Base-by-base conservation (phyloP, 2,329 filamentous ascomycete genomes). In the Colletotrichum tabaci region DNA sequence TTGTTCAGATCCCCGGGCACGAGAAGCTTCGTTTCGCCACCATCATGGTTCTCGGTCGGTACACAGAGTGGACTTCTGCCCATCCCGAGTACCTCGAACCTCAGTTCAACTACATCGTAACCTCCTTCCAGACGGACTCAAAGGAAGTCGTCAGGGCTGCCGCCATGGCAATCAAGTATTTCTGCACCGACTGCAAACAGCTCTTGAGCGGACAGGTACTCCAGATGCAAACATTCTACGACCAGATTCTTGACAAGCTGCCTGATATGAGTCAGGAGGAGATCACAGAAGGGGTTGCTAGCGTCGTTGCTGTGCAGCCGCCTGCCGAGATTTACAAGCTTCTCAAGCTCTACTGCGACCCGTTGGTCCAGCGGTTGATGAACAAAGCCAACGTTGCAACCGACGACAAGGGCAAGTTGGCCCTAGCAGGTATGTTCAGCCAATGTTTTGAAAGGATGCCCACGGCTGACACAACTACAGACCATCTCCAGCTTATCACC, bases 11-110 rank as follows among this genome's bases (percentile, higher is more conserved):
- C 72, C 96, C 96, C 0, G 92, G 94, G 78, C 96, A 99, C 77
- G 94, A 98, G 82, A 99, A 98, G 85, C 89, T 99, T n/a, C 94
- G 95, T 9, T 99, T 99, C 82, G 96, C 97, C 74, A 96, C 96
- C 7, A 98, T 98, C 78, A 98, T 99, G 95, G 95, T 97, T 3
- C 89, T 99, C 26, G 96, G 95, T 47, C 90, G 96, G 73, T 99
- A 99, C 80, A 99, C 97, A 0, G 96, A 98, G 81, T 99, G 96
- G 96, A 99, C 97, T 0, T 91, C 96, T 6, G 91, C 94, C 58
- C 96, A 99, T 78, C 94, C 96, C 0, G 94, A 98, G 70, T 97
- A 96, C 56, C 87, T 99, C 10, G 93, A 98, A 81, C 89, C 94
- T 10, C 96, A 99, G 82, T 93, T 99, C 79, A 95, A 94, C 77